A percentile compares a stretch with the other conserved stretches of the same genome.
phyloP scores from a whole-genome alignment of 345 rosid genomes.

The Trapa bicornis region DNA sequence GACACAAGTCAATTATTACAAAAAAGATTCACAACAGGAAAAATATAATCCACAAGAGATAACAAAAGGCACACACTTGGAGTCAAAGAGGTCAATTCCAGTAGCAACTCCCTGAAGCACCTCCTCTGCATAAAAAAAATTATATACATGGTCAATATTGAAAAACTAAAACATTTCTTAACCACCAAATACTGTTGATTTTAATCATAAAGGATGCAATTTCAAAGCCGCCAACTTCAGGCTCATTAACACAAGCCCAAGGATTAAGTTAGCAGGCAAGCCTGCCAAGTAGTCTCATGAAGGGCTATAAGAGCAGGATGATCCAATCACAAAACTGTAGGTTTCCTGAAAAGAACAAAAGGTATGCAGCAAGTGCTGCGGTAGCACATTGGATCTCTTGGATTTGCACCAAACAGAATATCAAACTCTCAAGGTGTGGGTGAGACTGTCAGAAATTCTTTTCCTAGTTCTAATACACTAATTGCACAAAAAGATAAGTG shows the following conservation, averaged over 20 bases:
- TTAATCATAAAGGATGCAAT: too few species aligned
- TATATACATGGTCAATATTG: neutral
- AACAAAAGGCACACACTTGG: conserved; percentile 28
- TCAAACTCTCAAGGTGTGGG: neutral
- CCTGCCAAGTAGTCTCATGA: too few species aligned
- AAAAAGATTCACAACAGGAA: neutral
- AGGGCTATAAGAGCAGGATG: neutral
- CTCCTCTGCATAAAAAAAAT: conserved; percentile 42
- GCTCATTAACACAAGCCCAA: too few species aligned
- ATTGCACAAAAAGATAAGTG: neutral
- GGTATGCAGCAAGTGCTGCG: neutral
- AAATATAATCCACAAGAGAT: neutral
- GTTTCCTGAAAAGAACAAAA: neutral
- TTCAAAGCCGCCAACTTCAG: too few species aligned
- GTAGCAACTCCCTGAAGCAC: conserved; percentile 67
- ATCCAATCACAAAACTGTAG: neutral
- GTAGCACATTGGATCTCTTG: neutral
- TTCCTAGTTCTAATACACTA: neutral
- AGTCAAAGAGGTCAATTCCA: conserved; percentile 64
- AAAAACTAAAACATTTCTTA: neutral
- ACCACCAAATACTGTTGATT: neutral
- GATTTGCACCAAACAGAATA: neutral
- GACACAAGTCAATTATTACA: neutral
- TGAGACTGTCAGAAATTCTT: neutral
- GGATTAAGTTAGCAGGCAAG: too few species aligned